phyloP scores from a whole-genome alignment of 139 green algal genomes.

The Monoraphidium neglectum region DNA sequence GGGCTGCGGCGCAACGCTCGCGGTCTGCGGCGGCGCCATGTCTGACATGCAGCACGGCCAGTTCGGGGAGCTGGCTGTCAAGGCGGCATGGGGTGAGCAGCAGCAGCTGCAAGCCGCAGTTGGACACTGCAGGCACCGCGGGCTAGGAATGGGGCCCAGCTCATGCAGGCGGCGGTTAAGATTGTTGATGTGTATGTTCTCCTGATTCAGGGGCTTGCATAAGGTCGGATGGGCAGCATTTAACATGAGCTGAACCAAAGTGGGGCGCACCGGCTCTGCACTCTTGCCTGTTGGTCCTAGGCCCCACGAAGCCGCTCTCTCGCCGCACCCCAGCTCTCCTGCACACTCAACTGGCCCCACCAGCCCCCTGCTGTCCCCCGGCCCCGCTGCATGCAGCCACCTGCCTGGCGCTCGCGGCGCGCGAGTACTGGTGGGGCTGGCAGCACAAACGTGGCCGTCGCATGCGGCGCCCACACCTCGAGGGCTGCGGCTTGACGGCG shows the following conservation, averaged over 20 bases:
- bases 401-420: background rate
- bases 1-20: slow-evolving; percentile 28
- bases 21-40: slow-evolving; percentile 38
- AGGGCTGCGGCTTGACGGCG: slow-evolving; percentile 7
- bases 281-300: too few species aligned
- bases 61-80: slow-evolving; percentile 42
- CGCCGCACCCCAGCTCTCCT: too few species aligned
- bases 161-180: too few species aligned
- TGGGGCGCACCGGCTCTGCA: too few species aligned
- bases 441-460: background rate
- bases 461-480: slow-evolving; percentile 2
- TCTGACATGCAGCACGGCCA: slow-evolving; percentile 31
- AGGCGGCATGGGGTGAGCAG: slow-evolving; percentile 46
- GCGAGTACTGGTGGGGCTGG: slow-evolving; percentile 24
- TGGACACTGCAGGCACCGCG: too few species aligned
- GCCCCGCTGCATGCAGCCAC: background rate
- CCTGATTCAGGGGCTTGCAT: too few species aligned
- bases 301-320: too few species aligned
- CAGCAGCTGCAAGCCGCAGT: background rate
- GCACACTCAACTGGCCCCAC: background rate
- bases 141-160: too few species aligned
- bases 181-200: background rate
- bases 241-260: too few species aligned
- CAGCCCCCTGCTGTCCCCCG: background rate
- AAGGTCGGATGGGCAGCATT: too few species aligned